Conservation (phyloP, 2,329 filamentous ascomycete species). For the Biscogniauxia sp. region DNA sequence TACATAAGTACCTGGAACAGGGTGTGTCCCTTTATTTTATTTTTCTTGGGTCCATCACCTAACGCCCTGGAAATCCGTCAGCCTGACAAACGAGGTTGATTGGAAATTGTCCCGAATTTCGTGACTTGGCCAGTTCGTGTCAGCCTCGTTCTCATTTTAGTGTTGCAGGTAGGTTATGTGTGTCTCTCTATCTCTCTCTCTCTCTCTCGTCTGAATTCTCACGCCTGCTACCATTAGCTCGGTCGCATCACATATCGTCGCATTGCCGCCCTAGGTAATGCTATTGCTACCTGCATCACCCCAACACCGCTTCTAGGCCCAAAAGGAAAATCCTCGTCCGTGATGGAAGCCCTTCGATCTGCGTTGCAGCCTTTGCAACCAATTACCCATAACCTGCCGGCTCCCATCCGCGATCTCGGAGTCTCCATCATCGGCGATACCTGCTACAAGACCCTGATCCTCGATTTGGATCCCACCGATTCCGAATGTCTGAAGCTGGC, state of each 20-base stretch:
- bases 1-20: neutral
- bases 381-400: constrained; percentile 70
- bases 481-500: constrained; percentile 82
- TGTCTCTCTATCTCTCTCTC: neutral
- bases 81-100: neutral
- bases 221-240: neutral
- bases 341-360: constrained; percentile 61
- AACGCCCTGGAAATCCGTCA: neutral
- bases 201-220: neutral
- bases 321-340: constrained; percentile 4
- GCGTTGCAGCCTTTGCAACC: constrained; percentile 62
- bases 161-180: too few species aligned
- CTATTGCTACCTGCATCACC: neutral
- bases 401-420: constrained; percentile 71
- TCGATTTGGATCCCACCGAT: constrained; percentile 77
- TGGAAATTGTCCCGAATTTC: neutral
- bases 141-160: neutral
- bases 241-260: neutral
- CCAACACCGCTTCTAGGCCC: neutral
- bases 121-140: neutral
- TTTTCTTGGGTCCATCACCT: neutral
- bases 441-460: constrained; percentile 84
- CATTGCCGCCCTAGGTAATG: neutral
- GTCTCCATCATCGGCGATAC: constrained; percentile 74
- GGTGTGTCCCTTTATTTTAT: neutral